Percentiles rank a stretch among this genome's conserved stretches.
Evolutionary conservation across 2,329 filamentous ascomycete species (phyloP).

Genomic region (Alternaria gansuensis): DNA sequence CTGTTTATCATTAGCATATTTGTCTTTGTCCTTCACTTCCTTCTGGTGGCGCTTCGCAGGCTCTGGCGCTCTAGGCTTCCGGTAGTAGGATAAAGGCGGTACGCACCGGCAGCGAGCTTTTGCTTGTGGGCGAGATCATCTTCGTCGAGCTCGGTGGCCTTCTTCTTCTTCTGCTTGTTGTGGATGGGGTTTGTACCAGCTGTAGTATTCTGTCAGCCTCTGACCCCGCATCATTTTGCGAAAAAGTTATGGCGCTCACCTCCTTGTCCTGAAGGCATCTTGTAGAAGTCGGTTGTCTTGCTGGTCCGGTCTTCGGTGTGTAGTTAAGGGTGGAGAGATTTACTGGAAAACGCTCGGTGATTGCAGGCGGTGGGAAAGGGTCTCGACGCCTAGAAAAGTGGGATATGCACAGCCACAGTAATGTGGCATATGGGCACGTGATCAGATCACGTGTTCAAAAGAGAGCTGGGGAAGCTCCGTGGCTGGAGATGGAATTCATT

Average conservation of each 20-base stretch:
- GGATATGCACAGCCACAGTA: conserved; percentile 21
- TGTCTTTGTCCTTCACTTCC: background rate
- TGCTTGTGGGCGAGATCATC: conserved; percentile 83
- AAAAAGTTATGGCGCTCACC: conserved; percentile 45
- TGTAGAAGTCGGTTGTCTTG: conserved; percentile 28
- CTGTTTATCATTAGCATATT: conserved; percentile 39
- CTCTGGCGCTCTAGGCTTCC: background rate
- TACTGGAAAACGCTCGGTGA: conserved; percentile 24
- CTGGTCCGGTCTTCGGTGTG: conserved; percentile 8
- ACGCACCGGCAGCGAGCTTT: conserved; percentile 84
- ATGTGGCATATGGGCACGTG: conserved; percentile 7
- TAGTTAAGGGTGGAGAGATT: conserved; percentile 17
- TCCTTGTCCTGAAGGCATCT: conserved; percentile 62
- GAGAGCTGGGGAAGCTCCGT: background rate
- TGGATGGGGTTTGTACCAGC: conserved; percentile 64
- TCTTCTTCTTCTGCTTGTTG: conserved; percentile 82
- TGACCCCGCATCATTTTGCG: conserved; percentile 17
- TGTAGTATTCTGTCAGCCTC: conserved; percentile 43
- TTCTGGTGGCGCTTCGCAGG: background rate
- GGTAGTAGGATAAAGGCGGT: background rate
- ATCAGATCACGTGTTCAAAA: background rate
- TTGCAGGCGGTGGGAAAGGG: conserved; percentile 34
- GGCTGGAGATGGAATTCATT: conserved; percentile 4
- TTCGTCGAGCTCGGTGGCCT: conserved; percentile 81
- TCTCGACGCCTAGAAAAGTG: conserved; percentile 28